phyloP scores from a whole-genome alignment of 176 grass and related monocot genomes.

The Oryza australiensis region DNA sequence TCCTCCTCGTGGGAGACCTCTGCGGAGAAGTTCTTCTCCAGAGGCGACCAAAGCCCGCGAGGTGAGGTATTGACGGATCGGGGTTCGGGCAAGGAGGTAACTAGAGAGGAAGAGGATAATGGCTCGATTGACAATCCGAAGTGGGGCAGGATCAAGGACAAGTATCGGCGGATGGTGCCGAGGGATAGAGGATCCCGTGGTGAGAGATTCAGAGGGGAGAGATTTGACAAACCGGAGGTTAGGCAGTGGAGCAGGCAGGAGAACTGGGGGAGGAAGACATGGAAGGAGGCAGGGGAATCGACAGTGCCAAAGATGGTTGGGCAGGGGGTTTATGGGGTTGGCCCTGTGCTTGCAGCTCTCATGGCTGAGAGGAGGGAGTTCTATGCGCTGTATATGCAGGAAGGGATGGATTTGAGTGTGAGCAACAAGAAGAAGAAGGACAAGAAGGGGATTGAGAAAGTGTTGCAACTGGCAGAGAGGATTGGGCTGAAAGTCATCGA shows the following conservation, averaged over 20 bases:
- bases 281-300: slow-evolving; percentile 72
- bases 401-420: slow-evolving; percentile 78
- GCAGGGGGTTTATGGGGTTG: slow-evolving; percentile 85
- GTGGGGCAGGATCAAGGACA: slow-evolving; percentile 59
- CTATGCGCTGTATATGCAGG: slow-evolving; percentile 80
- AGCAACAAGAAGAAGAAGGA: slow-evolving; percentile 96
- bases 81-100: slow-evolving; percentile 14
- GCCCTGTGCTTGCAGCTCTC: slow-evolving; percentile 72
- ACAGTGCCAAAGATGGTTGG: slow-evolving; percentile 73
- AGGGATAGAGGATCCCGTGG: slow-evolving; percentile 41
- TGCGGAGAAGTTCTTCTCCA: slow-evolving; percentile 71
- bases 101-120: slow-evolving; percentile 37
- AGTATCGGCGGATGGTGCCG: slow-evolving; percentile 24
- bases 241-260: slow-evolving; percentile 79
- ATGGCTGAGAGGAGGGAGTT: slow-evolving; percentile 80
- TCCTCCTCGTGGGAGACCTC: slow-evolving; percentile 84
- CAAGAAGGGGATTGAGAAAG: slow-evolving; percentile 76
- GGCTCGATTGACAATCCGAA: slow-evolving; percentile 60
- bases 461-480: slow-evolving; percentile 58
- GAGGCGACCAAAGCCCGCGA: slow-evolving; percentile 36
- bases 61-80: slow-evolving; percentile 27
- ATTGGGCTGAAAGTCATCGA: slow-evolving; percentile 75
- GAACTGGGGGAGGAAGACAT: slow-evolving; percentile 72
- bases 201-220: slow-evolving; percentile 48
- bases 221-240: slow-evolving; percentile 48